Percentiles rank a stretch among this genome's conserved stretches.
phyloP scores from a whole-genome alignment of 1,139 yeast genomes.

The Suzukiozyma palmioleophila region DNA sequence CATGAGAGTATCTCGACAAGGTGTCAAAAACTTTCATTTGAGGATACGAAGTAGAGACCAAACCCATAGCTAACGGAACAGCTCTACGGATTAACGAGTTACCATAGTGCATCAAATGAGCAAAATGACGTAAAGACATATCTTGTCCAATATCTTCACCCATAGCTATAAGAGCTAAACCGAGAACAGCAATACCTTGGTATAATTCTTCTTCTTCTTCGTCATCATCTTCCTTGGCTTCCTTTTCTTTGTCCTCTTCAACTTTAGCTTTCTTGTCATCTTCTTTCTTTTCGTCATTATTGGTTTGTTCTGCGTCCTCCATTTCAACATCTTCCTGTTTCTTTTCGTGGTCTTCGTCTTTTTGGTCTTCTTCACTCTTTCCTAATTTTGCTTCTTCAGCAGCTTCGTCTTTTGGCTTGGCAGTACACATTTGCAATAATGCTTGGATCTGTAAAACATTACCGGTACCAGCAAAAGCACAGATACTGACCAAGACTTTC shows the following conservation, averaged over 20 bases:
- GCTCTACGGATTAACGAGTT: conserved; percentile 88
- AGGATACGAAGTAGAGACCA: conserved; percentile 89
- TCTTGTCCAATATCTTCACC: conserved; percentile 98
- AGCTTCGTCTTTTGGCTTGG: conserved; percentile 38
- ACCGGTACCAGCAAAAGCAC: conserved; percentile 98
- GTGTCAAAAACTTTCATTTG: conserved; percentile 98
- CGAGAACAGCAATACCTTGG: conserved; percentile 90
- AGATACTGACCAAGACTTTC: conserved; percentile 84
- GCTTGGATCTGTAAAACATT: conserved; percentile 94
- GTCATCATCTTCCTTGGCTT: conserved; percentile 24
- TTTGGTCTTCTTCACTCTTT: conserved; percentile 33
- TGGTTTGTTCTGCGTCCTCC: conserved; percentile 27
- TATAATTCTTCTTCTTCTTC: conserved; percentile 60
- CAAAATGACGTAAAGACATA: conserved; percentile 95
- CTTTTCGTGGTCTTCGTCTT: conserved; percentile 10
- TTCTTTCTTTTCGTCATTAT: conserved; percentile 14
- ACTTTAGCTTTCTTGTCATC: conserved; percentile 17
- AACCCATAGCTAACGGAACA: conserved; percentile 96
- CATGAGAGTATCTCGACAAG: conserved; percentile 92
- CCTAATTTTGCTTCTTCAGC: conserved; percentile 34
- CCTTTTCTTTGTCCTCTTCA: conserved; percentile 20
- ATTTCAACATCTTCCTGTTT: conserved; percentile 18
- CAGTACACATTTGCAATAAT: conserved; percentile 81
- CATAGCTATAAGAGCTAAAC: conserved; percentile 92
- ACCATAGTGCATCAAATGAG: conserved; percentile 97